Base-by-base conservation (phyloP, 208 protist genomes). In the Trypanosoma theileri region DNA sequence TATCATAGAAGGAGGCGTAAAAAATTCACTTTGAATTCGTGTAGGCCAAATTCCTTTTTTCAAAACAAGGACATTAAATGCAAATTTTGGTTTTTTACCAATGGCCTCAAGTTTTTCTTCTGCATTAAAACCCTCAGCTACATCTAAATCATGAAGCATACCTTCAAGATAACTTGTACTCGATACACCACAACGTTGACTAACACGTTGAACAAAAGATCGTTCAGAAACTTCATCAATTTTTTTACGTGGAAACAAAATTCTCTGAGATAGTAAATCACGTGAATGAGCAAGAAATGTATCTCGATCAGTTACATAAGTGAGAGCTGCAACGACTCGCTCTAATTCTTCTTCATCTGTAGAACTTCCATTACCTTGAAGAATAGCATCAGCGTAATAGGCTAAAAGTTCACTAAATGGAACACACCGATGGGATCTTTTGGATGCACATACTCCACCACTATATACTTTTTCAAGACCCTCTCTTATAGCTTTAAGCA, bases 11-110 rank as follows among this genome's bases (percentile, higher is more conserved):
- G 73, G 73, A 58, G 73, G 73, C 14, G 19, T 70, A 55, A 76
- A 76, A 31, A 16, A 42, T 59, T 76, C 71, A 40, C 76, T 51
- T 53, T 86, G 79, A 53, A 95, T 68, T 54, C 74, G 71, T 16
- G 56, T 40, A 9, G 89, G 89, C 89, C 90, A 97, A 45, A 97
- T 88, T 1, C 87, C 88, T 56, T 87, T 92, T 57, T 90, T 95
- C 1, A 82, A 74, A 53, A 93, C 86, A 1, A 92, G 70, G 0
- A 85, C 73, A 10, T 67, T 77, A 3, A 95, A 56, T 13, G 78
- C 66, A 59, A 92, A 94, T 8, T 71, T 42, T 13, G 77, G 70
- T 1, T 48, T 56, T 35, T 67, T 17, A 2, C 77, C 79, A 16
- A 62, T 66, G 24, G 61, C 63, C 16, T 51, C 59, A 66, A 90